These are phyloP conservation scores for Podaxis carcinomalis DNA, from an alignment of 768 basidiomycete species.

Conservation along the genomic window DNA sequence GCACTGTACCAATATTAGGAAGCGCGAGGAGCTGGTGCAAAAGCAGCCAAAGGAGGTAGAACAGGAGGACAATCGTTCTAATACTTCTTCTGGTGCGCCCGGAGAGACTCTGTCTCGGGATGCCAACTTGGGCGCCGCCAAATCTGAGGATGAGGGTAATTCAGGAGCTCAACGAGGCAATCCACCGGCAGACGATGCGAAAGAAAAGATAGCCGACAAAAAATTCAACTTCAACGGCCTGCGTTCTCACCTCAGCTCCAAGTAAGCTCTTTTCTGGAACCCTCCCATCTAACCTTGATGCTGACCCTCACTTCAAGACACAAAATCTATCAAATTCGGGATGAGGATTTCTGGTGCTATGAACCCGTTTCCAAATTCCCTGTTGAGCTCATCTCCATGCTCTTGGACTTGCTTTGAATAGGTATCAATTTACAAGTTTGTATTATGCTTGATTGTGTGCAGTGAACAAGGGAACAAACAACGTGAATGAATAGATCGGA, in stretches of 20 bases:
- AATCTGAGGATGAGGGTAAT: neutral
- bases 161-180: neutral
- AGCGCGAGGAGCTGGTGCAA: neutral
- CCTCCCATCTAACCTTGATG: neutral
- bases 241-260: constrained; percentile 58
- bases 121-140: neutral
- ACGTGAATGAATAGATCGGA: no score
- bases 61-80: neutral
- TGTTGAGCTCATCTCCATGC: neutral
- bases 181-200: neutral
- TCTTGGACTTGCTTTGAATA: no score
- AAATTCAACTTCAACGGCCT: constrained; percentile 51
- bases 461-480: no score
- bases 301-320: constrained; percentile 35
- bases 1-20: constrained; percentile 35
- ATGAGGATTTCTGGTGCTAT: constrained; percentile 6
- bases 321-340: constrained; percentile 7
- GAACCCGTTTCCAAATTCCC: neutral
- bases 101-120: neutral
- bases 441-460: no score
- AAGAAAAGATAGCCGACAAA: constrained; percentile 16
- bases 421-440: no score
- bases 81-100: neutral
- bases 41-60: neutral
- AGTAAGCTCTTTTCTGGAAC: constrained; percentile 33